Conservation (phyloP, 805 yeast genomes). For the Sporopachydermia quercuum region DNA sequence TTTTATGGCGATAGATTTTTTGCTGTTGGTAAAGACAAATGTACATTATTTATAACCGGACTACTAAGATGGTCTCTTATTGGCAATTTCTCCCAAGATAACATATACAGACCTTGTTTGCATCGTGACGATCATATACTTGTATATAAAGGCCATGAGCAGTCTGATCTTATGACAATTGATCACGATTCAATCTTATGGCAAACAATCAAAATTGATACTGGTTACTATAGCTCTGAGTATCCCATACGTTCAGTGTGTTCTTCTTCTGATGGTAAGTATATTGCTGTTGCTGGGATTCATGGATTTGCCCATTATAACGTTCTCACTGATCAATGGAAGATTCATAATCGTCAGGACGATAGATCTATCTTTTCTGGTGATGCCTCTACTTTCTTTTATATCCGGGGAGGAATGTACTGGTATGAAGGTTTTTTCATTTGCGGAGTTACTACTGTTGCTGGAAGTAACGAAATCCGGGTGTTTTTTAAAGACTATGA, state of each 20-base stretch:
- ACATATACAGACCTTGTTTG: constrained; percentile 28
- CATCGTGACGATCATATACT: constrained; percentile 24
- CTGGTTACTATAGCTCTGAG: constrained; percentile 28
- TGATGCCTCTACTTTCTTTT: constrained; percentile 5
- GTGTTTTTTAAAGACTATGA: constrained; percentile 22
- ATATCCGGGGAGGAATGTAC: constrained; percentile 21
- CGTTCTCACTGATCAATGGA: constrained; percentile 29
- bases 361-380: constrained; percentile 19
- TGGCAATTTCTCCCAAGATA: constrained; percentile 13
- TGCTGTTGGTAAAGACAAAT: constrained; percentile 12
- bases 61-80: constrained; percentile 18
- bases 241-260: constrained; percentile 26
- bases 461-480: constrained; percentile 17
- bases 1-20: constrained; percentile 22
- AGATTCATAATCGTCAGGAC: constrained; percentile 22
- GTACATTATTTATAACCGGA: constrained; percentile 11
- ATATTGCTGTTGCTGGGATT: constrained; percentile 34
- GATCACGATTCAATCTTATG: constrained; percentile 29
- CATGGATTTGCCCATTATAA: constrained; percentile 30
- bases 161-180: constrained; percentile 23
- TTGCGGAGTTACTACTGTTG: constrained; percentile 17
- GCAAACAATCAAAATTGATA: constrained; percentile 31
- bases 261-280: constrained; percentile 32
- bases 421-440: constrained; percentile 22
- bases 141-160: constrained; percentile 33